Conservation (phyloP, 306 rosid species). For the Parietaria judaica region DNA sequence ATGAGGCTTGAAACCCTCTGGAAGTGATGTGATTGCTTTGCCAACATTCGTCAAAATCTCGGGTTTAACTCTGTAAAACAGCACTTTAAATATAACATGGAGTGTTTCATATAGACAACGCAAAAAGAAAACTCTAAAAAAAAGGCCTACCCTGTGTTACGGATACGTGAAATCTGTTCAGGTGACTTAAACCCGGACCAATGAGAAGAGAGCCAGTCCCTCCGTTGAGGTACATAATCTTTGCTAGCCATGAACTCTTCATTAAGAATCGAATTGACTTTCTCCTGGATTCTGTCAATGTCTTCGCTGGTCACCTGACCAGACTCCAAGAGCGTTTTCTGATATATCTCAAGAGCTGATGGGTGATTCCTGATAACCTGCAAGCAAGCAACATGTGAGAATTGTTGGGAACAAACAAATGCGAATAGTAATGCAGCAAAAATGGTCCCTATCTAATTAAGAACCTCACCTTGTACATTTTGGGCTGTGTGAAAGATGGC, state of each 20-base stretch:
- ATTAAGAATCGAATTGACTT: slow-evolving; percentile 65
- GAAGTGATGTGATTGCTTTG: slow-evolving; percentile 74
- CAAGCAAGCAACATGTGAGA: slow-evolving; percentile 20
- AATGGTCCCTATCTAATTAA: background rate
- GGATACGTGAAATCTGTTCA: slow-evolving; percentile 83
- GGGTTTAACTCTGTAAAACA: slow-evolving; percentile 63
- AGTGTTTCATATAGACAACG: background rate
- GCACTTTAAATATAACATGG: slow-evolving; percentile 2
- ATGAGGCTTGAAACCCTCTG: slow-evolving; percentile 76
- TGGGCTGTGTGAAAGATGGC: slow-evolving; percentile 96
- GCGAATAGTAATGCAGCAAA: background rate
- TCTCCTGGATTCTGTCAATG: slow-evolving; percentile 53
- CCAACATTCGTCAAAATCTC: slow-evolving; percentile 90
- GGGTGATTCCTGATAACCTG: slow-evolving; percentile 83
- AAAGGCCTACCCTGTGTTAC: slow-evolving; percentile 72
- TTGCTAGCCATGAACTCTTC: slow-evolving; percentile 89
- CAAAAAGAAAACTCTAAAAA: no score
- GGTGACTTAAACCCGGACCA: slow-evolving; percentile 97
- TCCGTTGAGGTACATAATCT: slow-evolving; percentile 76
- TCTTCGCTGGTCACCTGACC: slow-evolving; percentile 65
- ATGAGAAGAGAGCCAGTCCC: slow-evolving; percentile 98
- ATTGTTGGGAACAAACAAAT: slow-evolving; percentile 8
- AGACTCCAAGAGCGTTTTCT: slow-evolving; percentile 68
- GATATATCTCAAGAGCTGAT: slow-evolving; percentile 75
- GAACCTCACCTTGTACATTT: slow-evolving; percentile 81